Percentiles rank a stretch among this genome's conserved stretches.
These are phyloP conservation scores for Sporothrix humicola DNA, from an alignment of 2,329 filamentous ascomycete genomes.

Conservation along the genomic window DNA sequence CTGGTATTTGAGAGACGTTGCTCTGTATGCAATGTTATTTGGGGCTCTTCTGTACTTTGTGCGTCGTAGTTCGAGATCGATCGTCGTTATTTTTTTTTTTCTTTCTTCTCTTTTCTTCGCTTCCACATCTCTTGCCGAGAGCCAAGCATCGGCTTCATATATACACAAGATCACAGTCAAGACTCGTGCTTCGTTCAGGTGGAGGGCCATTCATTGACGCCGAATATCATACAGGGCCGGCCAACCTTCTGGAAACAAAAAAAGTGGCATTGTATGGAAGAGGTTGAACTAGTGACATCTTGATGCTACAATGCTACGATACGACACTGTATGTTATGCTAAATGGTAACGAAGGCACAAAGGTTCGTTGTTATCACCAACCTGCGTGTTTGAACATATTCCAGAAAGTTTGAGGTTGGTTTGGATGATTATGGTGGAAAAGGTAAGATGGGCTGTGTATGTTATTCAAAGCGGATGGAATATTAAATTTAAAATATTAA, in stretches of 20 bases:
- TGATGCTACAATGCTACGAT: neutral
- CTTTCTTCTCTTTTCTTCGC: neutral
- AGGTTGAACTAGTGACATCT: neutral
- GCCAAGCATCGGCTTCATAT: conserved; percentile 19
- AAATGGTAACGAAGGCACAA: neutral
- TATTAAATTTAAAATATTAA: too few species aligned
- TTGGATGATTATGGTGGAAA: neutral
- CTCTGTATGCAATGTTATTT: neutral
- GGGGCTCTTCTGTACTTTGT: neutral
- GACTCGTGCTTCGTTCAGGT: neutral
- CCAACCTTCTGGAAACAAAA: neutral
- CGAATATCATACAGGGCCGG: neutral
- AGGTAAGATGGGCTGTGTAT: neutral
- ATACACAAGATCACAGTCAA: neutral
- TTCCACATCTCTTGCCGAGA: neutral
- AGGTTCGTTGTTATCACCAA: neutral
- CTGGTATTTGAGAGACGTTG: neutral
- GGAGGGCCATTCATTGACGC: too few species aligned
- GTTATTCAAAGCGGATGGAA: too few species aligned
- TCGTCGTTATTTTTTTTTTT: neutral
- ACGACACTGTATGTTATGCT: too few species aligned
- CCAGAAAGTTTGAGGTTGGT: neutral
- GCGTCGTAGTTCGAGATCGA: neutral
- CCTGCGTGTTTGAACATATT: neutral
- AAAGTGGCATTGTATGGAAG: neutral